These are phyloP conservation scores for Aspergillus sp. DNA, from an alignment of 2,329 filamentous ascomycete species.

Conservation along the genomic window DNA sequence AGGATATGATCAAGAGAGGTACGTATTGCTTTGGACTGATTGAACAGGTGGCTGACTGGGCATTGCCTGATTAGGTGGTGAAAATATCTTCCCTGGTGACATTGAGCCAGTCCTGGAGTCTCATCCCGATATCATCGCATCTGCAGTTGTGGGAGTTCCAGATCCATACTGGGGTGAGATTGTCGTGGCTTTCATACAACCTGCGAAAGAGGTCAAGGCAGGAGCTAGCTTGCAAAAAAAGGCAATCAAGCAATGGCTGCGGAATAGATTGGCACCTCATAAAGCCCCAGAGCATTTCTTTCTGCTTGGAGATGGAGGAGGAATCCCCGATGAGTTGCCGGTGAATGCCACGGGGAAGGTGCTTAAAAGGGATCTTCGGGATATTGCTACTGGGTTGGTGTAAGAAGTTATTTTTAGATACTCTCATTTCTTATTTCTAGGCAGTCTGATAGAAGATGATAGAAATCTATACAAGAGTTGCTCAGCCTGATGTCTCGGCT, in stretches of 20 bases:
- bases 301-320: slow-evolving; percentile 62
- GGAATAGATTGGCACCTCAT: slow-evolving; percentile 60
- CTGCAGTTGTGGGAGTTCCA: slow-evolving; percentile 62
- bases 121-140: slow-evolving; percentile 58
- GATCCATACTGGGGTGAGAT: slow-evolving; percentile 48
- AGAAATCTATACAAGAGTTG: too few species aligned
- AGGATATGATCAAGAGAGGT: slow-evolving; percentile 72
- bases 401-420: too few species aligned
- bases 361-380: slow-evolving; percentile 46
- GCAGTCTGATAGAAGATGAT: too few species aligned
- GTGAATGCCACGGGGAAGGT: slow-evolving; percentile 70
- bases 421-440: too few species aligned
- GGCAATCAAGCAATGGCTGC: slow-evolving; percentile 61
- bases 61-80: slow-evolving; percentile 39
- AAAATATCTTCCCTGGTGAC: slow-evolving; percentile 67
- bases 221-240: slow-evolving; percentile 33
- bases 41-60: background rate
- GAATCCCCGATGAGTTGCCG: slow-evolving; percentile 52
- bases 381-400: background rate
- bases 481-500: too few species aligned
- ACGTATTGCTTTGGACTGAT: background rate
- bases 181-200: slow-evolving; percentile 1
- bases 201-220: background rate
- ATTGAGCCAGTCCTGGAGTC: slow-evolving; percentile 66
- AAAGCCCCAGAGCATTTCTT: slow-evolving; percentile 73